Percentiles rank a stretch among this genome's conserved stretches.
Evolutionary conservation across 2,329 filamentous ascomycete species (phyloP).

Genomic region (Cadophora malorum): DNA sequence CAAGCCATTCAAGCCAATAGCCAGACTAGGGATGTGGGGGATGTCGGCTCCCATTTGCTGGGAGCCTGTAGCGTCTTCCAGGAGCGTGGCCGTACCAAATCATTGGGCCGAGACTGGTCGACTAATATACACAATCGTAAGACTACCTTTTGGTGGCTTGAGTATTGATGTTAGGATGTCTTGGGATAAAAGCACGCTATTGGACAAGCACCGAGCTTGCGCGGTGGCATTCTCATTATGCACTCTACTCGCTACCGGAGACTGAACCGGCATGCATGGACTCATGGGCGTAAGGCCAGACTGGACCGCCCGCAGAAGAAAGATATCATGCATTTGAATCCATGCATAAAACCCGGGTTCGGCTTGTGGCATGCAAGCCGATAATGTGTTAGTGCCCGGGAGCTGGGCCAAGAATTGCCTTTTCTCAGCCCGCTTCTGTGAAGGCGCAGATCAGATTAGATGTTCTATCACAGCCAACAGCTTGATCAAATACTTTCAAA

Average conservation of each 20-base stretch:
- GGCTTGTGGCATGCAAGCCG: neutral
- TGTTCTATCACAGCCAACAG: neutral
- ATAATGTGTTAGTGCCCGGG: neutral
- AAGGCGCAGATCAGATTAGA: neutral
- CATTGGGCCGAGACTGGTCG: neutral
- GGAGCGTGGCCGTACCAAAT: slow-evolving; percentile 1
- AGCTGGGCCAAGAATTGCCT: neutral
- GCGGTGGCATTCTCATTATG: neutral
- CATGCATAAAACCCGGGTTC: neutral
- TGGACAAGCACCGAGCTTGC: slow-evolving; percentile 5
- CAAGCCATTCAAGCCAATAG: slow-evolving; percentile 1
- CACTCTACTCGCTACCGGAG: neutral
- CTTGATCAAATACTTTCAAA: neutral
- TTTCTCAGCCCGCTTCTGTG: neutral
- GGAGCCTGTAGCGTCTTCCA: slow-evolving; percentile 1
- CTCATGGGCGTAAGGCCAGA: neutral
- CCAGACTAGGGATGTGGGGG: neutral
- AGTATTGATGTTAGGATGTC: no score
- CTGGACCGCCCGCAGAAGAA: neutral
- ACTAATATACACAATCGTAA: neutral
- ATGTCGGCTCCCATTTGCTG: slow-evolving; percentile 10
- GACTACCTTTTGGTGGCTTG: slow-evolving; percentile 7
- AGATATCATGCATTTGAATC: neutral
- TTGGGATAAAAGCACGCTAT: neutral
- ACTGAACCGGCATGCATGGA: neutral